A percentile compares a stretch with the other conserved stretches of the same genome.
phyloP scores from a whole-genome alignment of 129 eudicot genomes.

The Helichrysum umbraculigerum region DNA sequence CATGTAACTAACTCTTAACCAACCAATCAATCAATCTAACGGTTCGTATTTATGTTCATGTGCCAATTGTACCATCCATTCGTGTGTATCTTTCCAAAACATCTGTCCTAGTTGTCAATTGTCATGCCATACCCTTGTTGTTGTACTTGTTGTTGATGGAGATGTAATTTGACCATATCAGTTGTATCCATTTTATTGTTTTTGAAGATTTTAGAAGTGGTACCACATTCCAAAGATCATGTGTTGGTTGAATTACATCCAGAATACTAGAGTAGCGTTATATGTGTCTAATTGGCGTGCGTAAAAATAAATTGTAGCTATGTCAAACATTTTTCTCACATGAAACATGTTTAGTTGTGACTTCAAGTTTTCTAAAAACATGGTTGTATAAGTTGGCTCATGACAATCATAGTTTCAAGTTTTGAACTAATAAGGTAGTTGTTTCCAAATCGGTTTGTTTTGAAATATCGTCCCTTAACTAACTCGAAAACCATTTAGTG shows the following conservation, averaged over 20 bases:
- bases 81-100: slow-evolving; percentile 8
- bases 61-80: slow-evolving; percentile 14
- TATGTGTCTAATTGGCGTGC: too few species aligned
- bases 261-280: too few species aligned
- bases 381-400: too few species aligned
- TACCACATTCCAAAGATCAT: neutral
- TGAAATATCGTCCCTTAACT: too few species aligned
- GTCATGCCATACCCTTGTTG: slow-evolving; percentile 29
- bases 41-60: neutral
- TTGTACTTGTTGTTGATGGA: neutral
- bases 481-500: too few species aligned
- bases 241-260: neutral
- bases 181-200: slow-evolving; percentile 9
- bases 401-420: too few species aligned
- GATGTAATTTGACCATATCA: neutral
- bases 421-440: too few species aligned
- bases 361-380: too few species aligned
- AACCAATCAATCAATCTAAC: slow-evolving; percentile 17
- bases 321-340: too few species aligned
- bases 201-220: neutral
- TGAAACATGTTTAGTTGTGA: too few species aligned
- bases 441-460: too few species aligned
- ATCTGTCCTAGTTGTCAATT: slow-evolving; percentile 34
- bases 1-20: slow-evolving; percentile 14
- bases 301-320: too few species aligned